Base-by-base conservation (phyloP, 2,329 filamentous ascomycete species). In the Malbranchea cinnamomea region DNA sequence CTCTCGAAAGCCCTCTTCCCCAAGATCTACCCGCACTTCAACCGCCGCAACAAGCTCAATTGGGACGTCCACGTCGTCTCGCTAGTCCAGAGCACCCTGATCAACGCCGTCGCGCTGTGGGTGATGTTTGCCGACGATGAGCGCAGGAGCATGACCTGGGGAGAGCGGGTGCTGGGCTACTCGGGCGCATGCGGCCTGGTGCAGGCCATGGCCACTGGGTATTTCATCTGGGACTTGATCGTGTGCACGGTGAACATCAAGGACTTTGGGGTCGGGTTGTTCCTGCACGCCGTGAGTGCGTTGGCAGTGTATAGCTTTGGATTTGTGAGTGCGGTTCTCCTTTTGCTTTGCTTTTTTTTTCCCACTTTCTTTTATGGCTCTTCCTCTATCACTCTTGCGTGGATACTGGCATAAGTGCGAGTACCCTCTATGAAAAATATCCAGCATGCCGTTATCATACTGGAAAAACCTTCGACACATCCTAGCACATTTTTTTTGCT, bases 1-100 rank as follows among this genome's bases (percentile, higher is more conserved):
- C 43, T 76, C 33, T 73, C 68, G 25, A 50, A 53, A 30, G 41
- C 49, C 36, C 52, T 75, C 35, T 68, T 70, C 41, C 67, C 70
- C 11, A 48, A 54, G 24, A 58, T 59, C 41, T 77, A 77, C 47
- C 49, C 57, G 20, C 52, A 57, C 7, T 57, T 77, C 41, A 63
- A 57, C 35, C 48, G 48, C 14, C 65, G 70, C 27, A 75, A 70
- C 2, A 63, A 62, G 40, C 53, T 75, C 30, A 76, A 74, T 53
- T 77, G 72, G 72, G 67, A 77, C 50, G 69, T 76, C 5, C 72
- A 77, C 44, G 64, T 75, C 32, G 72, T 76, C 23, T 71, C 67
- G 1, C 57, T 77, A 23, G 54, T 72, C 20, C 72, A 77, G 54
- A 65, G 62, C 36, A 55, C 60, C 6, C 43, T 74, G 11, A 67